Evolutionary conservation across 164 flowering plant species (phyloP).

Genomic region (Litsea cubeba): DNA sequence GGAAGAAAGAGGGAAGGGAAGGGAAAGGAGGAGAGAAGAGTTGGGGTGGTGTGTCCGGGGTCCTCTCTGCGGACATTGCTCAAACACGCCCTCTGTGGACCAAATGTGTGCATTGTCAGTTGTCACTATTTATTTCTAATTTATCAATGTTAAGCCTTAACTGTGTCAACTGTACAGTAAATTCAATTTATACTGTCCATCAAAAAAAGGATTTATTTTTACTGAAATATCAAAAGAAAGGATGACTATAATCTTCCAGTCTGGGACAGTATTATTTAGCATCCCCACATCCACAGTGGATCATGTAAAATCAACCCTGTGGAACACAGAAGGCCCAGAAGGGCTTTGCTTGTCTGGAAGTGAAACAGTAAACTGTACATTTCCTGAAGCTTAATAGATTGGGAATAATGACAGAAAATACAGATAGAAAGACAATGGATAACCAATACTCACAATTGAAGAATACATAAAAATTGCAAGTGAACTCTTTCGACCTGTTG

Average conservation of each 20-base stretch:
- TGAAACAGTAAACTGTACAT: no score
- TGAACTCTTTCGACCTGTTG: slow-evolving; percentile 76
- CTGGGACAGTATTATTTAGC: neutral
- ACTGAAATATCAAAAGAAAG: neutral
- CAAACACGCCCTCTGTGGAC: no score
- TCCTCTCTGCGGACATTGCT: no score
- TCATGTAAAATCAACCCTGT: neutral
- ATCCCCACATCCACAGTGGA: neutral
- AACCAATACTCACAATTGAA: slow-evolving; percentile 46
- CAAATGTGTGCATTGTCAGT: no score
- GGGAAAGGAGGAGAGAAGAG: no score
- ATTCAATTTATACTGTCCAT: no score
- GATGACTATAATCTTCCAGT: neutral
- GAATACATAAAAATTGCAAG: slow-evolving; percentile 70
- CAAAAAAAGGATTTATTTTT: no score
- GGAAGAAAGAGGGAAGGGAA: no score
- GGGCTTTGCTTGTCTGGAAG: neutral
- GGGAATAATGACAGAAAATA: neutral
- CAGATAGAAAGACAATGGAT: neutral
- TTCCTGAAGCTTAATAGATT: neutral
- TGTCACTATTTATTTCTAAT: no score
- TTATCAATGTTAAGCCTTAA: no score
- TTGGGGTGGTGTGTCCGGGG: no score
- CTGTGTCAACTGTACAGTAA: no score
- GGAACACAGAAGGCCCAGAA: neutral